phyloP scores from a whole-genome alignment of 805 yeast genomes.

The Kluyveromyces wickerhamii region DNA sequence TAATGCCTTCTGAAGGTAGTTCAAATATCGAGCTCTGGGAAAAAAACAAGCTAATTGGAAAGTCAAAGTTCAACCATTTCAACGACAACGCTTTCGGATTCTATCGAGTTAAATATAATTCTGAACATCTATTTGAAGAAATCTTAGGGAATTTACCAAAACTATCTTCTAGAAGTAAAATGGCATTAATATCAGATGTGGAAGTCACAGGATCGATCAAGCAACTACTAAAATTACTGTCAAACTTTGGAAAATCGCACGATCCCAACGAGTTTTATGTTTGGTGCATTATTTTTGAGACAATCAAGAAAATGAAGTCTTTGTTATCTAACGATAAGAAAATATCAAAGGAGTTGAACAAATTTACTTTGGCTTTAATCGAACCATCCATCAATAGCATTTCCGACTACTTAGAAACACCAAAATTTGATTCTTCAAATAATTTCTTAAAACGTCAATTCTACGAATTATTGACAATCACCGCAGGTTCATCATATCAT shows the following conservation, averaged over 20 bases:
- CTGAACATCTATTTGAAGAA: constrained; percentile 33
- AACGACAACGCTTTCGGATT: constrained; percentile 46
- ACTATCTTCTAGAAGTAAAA: constrained; percentile 41
- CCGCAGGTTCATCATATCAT: constrained; percentile 11
- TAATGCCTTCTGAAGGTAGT: constrained; percentile 21
- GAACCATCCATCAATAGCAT: constrained; percentile 43
- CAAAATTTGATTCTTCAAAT: constrained; percentile 23
- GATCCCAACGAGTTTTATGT: constrained; percentile 26
- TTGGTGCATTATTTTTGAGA: constrained; percentile 34
- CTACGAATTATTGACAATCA: constrained; percentile 8
- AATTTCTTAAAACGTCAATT: constrained; percentile 30
- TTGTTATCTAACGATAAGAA: constrained; percentile 19
- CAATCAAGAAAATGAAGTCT: constrained; percentile 7
- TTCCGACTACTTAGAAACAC: constrained; percentile 28
- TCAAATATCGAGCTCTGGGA: background rate
- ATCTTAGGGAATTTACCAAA: constrained; percentile 33
- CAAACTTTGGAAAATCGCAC: constrained; percentile 5
- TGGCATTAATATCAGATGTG: constrained; percentile 49
- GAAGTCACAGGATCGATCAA: constrained; percentile 39
- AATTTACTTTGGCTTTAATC: constrained; percentile 29
- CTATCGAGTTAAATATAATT: constrained; percentile 47
- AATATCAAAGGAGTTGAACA: constrained; percentile 17
- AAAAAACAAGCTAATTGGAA: background rate
- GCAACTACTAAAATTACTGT: constrained; percentile 24
- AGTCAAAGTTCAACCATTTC: constrained; percentile 29